Percentiles rank a stretch among this genome's conserved stretches.
Evolutionary conservation across 345 rosid genomes (phyloP).

Genomic region (Hypericum androsaemum): DNA sequence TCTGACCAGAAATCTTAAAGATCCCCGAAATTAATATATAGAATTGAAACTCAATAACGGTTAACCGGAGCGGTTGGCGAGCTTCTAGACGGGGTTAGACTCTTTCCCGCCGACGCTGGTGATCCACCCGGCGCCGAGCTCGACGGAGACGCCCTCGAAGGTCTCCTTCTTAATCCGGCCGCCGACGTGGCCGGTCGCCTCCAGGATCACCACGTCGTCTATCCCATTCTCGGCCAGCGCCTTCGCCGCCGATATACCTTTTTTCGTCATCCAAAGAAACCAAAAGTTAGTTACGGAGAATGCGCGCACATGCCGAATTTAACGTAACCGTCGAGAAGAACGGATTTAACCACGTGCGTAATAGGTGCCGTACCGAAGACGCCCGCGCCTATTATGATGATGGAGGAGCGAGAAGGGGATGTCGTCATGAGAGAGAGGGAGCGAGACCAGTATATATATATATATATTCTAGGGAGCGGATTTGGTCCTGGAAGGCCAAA

Average conservation of each 20-base stretch:
- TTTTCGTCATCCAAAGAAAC: no score
- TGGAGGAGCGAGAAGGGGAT: constrained; percentile 47
- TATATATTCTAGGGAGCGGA: no score
- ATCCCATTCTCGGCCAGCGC: constrained; percentile 10
- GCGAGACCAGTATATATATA: not conserved
- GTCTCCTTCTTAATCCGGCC: constrained; percentile 7
- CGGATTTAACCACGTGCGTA: not conserved
- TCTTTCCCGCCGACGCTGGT: not conserved
- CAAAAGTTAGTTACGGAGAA: not conserved
- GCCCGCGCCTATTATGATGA: constrained; percentile 90
- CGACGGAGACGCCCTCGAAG: constrained; percentile 10
- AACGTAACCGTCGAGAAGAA: not conserved
- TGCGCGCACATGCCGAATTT: not conserved
- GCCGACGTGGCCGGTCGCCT: constrained; percentile 11
- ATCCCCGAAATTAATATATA: no score
- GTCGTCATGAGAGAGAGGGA: constrained; percentile 20
- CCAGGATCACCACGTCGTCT: constrained; percentile 9
- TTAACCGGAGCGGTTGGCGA: no score
- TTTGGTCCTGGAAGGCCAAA: no score
- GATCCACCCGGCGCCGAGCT: not conserved
- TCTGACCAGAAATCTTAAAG: no score
- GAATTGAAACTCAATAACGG: no score
- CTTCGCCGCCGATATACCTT: constrained; percentile 14
- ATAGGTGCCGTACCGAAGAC: constrained; percentile 50
- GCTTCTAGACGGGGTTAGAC: no score